Evolutionary conservation across 768 basidiomycete species (phyloP).

Genomic region (Pleurotus djamor): DNA sequence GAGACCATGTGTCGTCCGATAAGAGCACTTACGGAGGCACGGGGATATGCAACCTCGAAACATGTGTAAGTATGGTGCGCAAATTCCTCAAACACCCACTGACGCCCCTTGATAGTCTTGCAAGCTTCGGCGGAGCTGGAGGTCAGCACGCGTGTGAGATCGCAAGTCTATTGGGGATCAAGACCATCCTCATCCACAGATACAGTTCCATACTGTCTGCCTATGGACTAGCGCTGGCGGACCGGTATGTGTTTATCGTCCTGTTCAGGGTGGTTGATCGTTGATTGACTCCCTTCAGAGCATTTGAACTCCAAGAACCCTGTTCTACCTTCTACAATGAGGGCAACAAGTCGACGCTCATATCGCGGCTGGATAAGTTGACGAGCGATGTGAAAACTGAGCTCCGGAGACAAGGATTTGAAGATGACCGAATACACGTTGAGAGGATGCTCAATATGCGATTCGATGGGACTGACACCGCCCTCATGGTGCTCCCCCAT

Average conservation of each 20-base stretch:
- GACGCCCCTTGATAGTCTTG: constrained; percentile 45
- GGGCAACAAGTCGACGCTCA: constrained; percentile 51
- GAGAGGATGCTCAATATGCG: constrained; percentile 92
- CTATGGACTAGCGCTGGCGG: constrained; percentile 90
- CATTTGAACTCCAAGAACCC: constrained; percentile 87
- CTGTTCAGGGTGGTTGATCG: neutral
- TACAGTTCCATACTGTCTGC: constrained; percentile 94
- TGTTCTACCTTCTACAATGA: constrained; percentile 75
- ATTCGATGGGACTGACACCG: constrained; percentile 91
- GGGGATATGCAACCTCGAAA: constrained; percentile 78
- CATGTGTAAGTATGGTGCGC: constrained; percentile 49
- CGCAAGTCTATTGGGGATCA: constrained; percentile 81
- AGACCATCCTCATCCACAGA: constrained; percentile 83
- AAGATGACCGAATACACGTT: constrained; percentile 61
- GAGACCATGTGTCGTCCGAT: constrained; percentile 97
- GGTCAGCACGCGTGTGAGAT: constrained; percentile 95
- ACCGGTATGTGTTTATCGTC: constrained; percentile 38
- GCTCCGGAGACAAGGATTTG: constrained; percentile 81
- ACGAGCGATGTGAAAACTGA: constrained; percentile 60
- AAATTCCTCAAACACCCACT: constrained; percentile 3
- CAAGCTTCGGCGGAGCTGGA: constrained; percentile 88
- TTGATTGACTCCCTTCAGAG: constrained; percentile 39
- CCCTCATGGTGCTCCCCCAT: constrained; percentile 78
- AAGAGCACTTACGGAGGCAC: constrained; percentile 85
- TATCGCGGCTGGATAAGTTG: constrained; percentile 68